Evolutionary conservation across 768 basidiomycete genomes (phyloP).

Genomic region (Tulasnella sp.): DNA sequence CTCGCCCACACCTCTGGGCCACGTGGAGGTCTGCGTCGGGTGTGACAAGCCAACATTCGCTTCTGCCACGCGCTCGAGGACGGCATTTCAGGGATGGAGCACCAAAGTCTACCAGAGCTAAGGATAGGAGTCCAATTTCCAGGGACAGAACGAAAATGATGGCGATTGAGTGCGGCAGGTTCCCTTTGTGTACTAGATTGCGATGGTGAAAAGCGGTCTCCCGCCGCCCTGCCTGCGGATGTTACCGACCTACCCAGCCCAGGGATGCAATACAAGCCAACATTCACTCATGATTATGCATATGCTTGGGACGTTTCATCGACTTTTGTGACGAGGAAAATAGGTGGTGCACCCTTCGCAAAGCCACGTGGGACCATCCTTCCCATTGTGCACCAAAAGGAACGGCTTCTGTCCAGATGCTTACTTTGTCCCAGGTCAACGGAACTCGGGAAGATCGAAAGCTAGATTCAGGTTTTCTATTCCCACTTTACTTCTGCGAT

Average conservation of each 20-base stretch:
- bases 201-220: neutral
- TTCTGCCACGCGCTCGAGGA: conserved; percentile 9
- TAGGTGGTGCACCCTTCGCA: neutral
- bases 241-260: neutral
- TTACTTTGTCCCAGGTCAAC: neutral
- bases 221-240: neutral
- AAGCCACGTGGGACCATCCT: neutral
- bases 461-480: neutral
- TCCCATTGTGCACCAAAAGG: conserved; percentile 1
- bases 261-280: neutral
- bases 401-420: neutral
- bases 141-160: neutral
- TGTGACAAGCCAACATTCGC: neutral
- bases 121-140: neutral
- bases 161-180: neutral
- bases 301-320: neutral
- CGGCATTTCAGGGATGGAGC: neutral
- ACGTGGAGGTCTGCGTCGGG: neutral
- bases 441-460: neutral
- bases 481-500: neutral
- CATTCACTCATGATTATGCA: neutral
- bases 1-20: neutral
- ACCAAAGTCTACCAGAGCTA: neutral
- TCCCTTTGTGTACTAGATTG: neutral
- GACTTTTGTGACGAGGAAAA: neutral